phyloP scores from a whole-genome alignment of 805 yeast genomes.

The Starmerella sp. region DNA sequence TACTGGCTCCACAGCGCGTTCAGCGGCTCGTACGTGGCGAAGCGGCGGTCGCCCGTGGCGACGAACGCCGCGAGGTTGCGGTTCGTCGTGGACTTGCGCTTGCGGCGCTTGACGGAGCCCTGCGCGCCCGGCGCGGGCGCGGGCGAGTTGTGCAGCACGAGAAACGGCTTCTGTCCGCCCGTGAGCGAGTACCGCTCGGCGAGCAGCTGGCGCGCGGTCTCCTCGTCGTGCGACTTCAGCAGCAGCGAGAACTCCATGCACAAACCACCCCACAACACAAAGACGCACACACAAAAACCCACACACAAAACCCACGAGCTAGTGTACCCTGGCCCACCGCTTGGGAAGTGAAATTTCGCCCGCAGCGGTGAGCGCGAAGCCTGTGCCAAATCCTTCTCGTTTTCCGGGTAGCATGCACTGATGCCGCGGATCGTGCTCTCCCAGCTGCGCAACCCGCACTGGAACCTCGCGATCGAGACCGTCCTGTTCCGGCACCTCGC shows the following conservation, averaged over 20 bases:
- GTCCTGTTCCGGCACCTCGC: slow-evolving; percentile 43
- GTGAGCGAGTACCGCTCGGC: slow-evolving; percentile 30
- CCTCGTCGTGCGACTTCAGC: slow-evolving; percentile 26
- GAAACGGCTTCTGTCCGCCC: slow-evolving; percentile 30
- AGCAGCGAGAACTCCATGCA: slow-evolving; percentile 25
- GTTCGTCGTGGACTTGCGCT: slow-evolving; percentile 26
- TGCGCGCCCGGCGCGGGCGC: slow-evolving; percentile 1
- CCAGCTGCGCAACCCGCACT: slow-evolving; percentile 49
- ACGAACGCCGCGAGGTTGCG: slow-evolving; percentile 30
- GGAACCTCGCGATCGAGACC: slow-evolving; percentile 75
- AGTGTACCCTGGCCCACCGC: too few relatives aligned
- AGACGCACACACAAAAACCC: too few relatives aligned
- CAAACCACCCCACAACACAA: too few relatives aligned
- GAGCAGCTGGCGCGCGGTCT: slow-evolving; percentile 29
- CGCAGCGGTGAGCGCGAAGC: too few relatives aligned
- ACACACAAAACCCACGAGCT: too few relatives aligned
- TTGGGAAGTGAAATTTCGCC: too few relatives aligned
- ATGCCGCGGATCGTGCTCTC: slow-evolving; percentile 50
- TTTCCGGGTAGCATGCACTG: not conserved
- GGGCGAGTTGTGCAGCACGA: slow-evolving; percentile 22
- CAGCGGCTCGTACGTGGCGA: slow-evolving; percentile 43
- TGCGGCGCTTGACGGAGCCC: slow-evolving; percentile 17
- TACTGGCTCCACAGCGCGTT: slow-evolving; percentile 66
- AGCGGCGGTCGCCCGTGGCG: slow-evolving; percentile 23
- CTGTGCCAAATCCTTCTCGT: too few relatives aligned